Percentiles rank a stretch among this genome's conserved stretches.
Conservation (phyloP, 768 basidiomycete genomes). For the Podaxis carcinomalis region DNA sequence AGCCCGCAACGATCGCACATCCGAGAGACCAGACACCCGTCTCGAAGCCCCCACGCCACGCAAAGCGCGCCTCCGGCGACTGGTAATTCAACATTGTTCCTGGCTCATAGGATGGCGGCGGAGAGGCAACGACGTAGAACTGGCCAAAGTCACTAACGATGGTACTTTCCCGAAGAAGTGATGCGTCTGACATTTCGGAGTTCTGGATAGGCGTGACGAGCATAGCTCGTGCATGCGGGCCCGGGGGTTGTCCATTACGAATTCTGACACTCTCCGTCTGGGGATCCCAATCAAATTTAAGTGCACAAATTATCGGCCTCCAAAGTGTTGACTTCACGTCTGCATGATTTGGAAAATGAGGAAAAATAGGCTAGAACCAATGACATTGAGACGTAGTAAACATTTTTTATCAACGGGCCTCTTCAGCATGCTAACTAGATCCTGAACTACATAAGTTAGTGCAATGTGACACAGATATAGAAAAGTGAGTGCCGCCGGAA, state of each 20-base stretch:
- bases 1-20: conserved; percentile 37
- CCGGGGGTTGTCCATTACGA: conserved; percentile 17
- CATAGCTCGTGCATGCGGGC: conserved; percentile 24
- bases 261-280: conserved; percentile 10
- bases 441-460: no score
- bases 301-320: no score
- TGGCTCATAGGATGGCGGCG: conserved; percentile 25
- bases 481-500: no score
- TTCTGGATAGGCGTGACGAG: conserved; percentile 26
- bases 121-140: conserved; percentile 22
- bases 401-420: no score
- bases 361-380: no score
- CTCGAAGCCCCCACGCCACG: conserved; percentile 17
- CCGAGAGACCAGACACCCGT: conserved; percentile 37
- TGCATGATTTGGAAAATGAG: no score
- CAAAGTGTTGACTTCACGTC: no score
- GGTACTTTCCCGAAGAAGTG: conserved; percentile 25
- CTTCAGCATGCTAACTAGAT: no score
- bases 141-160: conserved; percentile 36
- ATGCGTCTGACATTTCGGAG: conserved; percentile 14
- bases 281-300: conserved; percentile 13
- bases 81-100: conserved; percentile 26
- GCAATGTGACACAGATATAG: no score
- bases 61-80: conserved; percentile 34
- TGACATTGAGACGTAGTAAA: no score